Percentiles rank a stretch among this genome's conserved stretches.
These are phyloP conservation scores for Trichoderma erinaceum DNA, from an alignment of 495 filamentous ascomycete species.

Conservation along the genomic window DNA sequence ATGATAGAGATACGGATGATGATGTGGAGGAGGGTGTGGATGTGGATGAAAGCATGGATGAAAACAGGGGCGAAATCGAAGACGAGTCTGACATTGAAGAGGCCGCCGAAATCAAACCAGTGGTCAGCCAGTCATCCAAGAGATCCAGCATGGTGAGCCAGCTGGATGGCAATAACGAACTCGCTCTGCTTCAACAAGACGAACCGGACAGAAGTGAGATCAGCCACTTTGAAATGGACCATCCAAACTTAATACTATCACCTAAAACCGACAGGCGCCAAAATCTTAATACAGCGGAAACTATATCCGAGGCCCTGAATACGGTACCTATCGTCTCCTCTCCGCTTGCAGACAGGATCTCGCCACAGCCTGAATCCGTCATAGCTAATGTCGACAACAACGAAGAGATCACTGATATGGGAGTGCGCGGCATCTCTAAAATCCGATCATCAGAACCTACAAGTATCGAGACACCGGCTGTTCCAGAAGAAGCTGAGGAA, in stretches of 20 bases:
- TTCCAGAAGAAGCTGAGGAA: neutral
- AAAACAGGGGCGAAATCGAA: conserved; percentile 19
- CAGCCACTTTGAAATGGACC: neutral
- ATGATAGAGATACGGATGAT: conserved; percentile 16
- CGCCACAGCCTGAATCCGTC: neutral
- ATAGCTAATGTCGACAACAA: neutral
- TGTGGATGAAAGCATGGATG: neutral
- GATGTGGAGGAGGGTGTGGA: neutral
- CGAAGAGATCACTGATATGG: neutral
- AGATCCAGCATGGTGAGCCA: neutral
- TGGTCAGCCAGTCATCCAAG: neutral
- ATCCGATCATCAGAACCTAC: neutral
- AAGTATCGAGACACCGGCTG: neutral
- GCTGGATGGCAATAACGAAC: neutral
- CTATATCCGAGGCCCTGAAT: neutral
- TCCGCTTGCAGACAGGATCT: neutral
- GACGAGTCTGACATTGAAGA: conserved; percentile 10
- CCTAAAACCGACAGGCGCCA: no score
- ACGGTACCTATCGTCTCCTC: neutral
- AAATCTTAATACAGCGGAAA: neutral
- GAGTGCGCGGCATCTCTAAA: neutral
- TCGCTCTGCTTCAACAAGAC: neutral
- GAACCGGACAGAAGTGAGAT: neutral
- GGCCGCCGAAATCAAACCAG: neutral
- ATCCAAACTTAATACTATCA: conserved; percentile 6